phyloP scores from a whole-genome alignment of 148 eudicot species.

The Salicornia ramosissima region DNA sequence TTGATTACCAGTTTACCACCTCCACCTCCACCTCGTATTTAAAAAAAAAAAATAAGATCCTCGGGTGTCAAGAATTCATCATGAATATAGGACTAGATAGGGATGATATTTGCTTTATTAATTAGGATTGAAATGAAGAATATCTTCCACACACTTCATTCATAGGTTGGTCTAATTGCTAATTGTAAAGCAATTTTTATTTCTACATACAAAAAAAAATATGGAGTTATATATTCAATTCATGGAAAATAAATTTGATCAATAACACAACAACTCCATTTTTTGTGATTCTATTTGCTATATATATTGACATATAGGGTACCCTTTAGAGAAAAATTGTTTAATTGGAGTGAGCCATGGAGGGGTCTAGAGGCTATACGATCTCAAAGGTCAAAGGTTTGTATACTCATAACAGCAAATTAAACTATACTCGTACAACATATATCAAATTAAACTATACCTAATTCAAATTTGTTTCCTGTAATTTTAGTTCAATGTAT shows the following conservation, averaged over 20 bases:
- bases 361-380: no score
- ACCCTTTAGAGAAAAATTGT: background rate
- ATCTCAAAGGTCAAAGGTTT: no score
- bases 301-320: no score
- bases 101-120: background rate
- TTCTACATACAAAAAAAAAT: background rate
- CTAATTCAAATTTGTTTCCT: no score
- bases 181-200: constrained; percentile 27
- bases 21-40: background rate
- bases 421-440: no score
- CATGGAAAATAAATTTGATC: background rate
- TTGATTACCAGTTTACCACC: background rate
- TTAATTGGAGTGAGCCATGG: no score
- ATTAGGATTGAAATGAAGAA: constrained; percentile 10
- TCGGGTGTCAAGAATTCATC: background rate
- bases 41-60: background rate
- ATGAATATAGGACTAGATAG: background rate
- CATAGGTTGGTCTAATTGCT: constrained; percentile 18
- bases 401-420: no score
- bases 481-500: no score
- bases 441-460: no score
- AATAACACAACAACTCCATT: background rate
- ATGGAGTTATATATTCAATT: background rate
- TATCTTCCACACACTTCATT: background rate
- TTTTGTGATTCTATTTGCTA: no score